Evolutionary conservation across 768 basidiomycete genomes (phyloP).

Genomic region (Gyrodon lividus): DNA sequence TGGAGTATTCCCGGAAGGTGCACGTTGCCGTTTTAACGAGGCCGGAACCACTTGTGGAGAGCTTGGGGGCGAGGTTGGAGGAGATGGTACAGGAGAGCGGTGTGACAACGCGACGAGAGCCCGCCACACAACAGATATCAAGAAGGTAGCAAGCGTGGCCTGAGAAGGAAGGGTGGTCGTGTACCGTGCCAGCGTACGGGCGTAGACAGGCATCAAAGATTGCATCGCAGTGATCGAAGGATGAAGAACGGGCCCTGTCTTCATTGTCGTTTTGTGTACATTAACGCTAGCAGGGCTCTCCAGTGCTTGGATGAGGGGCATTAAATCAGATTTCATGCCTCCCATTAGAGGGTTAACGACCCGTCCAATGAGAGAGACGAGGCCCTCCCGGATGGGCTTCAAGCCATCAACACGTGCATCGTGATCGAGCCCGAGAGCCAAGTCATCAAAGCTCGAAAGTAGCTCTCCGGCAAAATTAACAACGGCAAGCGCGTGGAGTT

Average conservation of each 20-base stretch:
- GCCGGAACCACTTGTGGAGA: constrained; percentile 34
- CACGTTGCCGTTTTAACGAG: constrained; percentile 42
- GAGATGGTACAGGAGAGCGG: constrained; percentile 40
- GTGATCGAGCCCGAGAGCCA: constrained; percentile 58
- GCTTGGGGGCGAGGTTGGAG: constrained; percentile 40
- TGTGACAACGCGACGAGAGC: constrained; percentile 69
- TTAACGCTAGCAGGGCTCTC: constrained; percentile 43
- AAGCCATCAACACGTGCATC: constrained; percentile 68
- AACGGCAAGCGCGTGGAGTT: constrained; percentile 68
- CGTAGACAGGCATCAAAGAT: constrained; percentile 59
- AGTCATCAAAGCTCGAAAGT: constrained; percentile 65
- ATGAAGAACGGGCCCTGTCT: constrained; percentile 35
- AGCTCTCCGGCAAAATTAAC: constrained; percentile 73
- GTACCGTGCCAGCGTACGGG: constrained; percentile 55
- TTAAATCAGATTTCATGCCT: constrained; percentile 59
- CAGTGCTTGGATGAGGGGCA: constrained; percentile 60
- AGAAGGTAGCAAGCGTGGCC: constrained; percentile 60
- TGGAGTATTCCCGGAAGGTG: constrained; percentile 42
- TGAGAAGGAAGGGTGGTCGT: constrained; percentile 55
- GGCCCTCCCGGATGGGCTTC: constrained; percentile 64
- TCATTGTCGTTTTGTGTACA: constrained; percentile 21
- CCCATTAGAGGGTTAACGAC: constrained; percentile 63
- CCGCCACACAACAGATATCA: constrained; percentile 75
- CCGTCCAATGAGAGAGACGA: constrained; percentile 65
- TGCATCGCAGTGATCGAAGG: constrained; percentile 62